Evolutionary conservation across 2,329 filamentous ascomycete species (phyloP).

Genomic region (Cladophialophora chaetospira): DNA sequence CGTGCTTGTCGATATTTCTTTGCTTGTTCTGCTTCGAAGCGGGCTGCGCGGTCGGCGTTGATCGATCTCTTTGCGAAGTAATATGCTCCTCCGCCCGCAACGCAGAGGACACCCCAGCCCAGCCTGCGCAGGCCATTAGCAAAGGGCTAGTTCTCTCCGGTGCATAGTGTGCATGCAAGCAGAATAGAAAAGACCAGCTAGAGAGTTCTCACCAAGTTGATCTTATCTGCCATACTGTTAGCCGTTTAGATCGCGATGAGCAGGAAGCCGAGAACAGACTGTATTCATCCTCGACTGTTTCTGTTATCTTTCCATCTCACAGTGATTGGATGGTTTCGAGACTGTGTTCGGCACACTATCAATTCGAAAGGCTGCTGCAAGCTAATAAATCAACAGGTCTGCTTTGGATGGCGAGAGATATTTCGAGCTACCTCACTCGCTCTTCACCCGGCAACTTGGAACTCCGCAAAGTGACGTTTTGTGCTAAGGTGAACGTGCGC

Average conservation of each 20-base stretch:
- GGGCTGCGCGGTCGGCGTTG: conserved; percentile 79
- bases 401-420: neutral
- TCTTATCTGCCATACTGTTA: conserved; percentile 48
- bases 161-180: too few species aligned
- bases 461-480: neutral
- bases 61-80: conserved; percentile 94
- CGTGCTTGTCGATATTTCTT: conserved; percentile 47
- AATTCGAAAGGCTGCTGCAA: too few species aligned
- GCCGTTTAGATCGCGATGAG: neutral
- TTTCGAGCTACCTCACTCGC: too few species aligned
- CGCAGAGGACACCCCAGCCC: conserved; percentile 87
- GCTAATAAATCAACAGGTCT: too few species aligned
- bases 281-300: conserved; percentile 51
- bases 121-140: conserved; percentile 59
- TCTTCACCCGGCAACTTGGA: too few species aligned
- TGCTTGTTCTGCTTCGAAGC: conserved; percentile 71
- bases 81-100: conserved; percentile 88
- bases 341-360: neutral
- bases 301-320: conserved; percentile 3
- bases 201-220: conserved; percentile 57
- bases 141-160: too few species aligned
- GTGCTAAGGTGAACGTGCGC: neutral
- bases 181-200: neutral
- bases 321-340: neutral
- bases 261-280: conserved; percentile 41